Evolutionary conservation across 169 alveolate species (phyloP).

Genomic region (Amoebophrya sp.): DNA sequence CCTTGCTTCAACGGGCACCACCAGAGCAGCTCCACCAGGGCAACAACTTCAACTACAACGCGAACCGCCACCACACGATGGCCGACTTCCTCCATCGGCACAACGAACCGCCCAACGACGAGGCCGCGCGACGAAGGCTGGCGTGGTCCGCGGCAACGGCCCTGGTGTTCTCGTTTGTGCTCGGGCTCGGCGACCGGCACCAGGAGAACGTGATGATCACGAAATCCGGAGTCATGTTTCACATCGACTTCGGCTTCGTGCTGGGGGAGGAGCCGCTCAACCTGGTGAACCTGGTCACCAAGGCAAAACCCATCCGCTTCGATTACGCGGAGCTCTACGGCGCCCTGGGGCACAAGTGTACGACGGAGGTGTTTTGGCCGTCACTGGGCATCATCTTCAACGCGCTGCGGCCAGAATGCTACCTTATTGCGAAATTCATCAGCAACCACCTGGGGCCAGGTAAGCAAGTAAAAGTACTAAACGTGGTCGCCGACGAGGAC

Average conservation of each 20-base stretch:
- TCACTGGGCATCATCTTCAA: background rate
- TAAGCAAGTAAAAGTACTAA: no score
- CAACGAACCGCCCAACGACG: background rate
- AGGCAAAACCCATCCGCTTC: background rate
- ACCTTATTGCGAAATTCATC: background rate
- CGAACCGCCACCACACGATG: background rate
- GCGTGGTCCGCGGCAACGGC: background rate
- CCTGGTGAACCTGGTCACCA: background rate
- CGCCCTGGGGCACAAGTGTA: background rate
- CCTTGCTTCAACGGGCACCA: no score
- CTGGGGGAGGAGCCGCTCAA: background rate
- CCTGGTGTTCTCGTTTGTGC: background rate
- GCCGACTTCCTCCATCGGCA: background rate
- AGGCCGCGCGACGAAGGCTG: background rate
- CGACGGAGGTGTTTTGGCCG: background rate
- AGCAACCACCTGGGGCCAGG: background rate
- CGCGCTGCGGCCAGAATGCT: background rate
- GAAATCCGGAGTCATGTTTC: background rate
- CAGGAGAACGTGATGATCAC: background rate
- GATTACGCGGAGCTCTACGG: background rate
- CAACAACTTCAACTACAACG: no score
- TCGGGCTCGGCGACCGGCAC: background rate
- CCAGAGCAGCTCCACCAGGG: no score
- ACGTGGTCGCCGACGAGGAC: no score
- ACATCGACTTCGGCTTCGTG: background rate